Base-by-base conservation (phyloP, 148 eudicot species). In the Salicornia ramosissima region DNA sequence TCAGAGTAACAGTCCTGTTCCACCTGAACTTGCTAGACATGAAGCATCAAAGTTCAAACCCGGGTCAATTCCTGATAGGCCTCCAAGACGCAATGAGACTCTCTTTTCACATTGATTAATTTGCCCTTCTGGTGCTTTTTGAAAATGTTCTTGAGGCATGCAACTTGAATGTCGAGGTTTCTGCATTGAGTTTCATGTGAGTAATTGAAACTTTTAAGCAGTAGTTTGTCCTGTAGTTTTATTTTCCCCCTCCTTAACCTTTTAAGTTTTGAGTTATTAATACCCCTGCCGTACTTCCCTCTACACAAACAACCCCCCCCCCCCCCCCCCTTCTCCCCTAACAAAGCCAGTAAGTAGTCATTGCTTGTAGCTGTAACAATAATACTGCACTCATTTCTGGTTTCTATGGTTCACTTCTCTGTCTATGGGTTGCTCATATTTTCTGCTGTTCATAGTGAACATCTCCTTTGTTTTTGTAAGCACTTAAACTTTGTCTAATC, bases 1-100 rank as follows among this genome's bases (percentile, higher is more conserved):
- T 50, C 89, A 88, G 80, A 91, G 90, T 76, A 86, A 85, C 65
- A 91, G 88, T 75, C 83, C 83, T 9, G 94, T 91, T 64, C 97
- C 97, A 0, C 90, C 91, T 30, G 94, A 91, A 75, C 86, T 91
- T 69, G 86, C 86, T 19, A 86, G 91, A 65, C 97, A 91, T 13
- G 94, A 88, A 73, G 82, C 86, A 21, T 79, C 89, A 1, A 86
- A 83, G 25, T 86, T 86, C 58, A 86, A 86, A 71, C 89, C 86
- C 39, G 89, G 89, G 36, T 58, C 79, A 34, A 64, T 86, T 66
- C 89, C 89, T 28, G 86, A 86, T 65, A 79, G 89, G 80, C 85
- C 89, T 52, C 85, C 89, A 47, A 79, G 89, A 60, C 81, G 86
- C 69, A 81, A 81, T 70, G 86, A 83, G 67, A 82, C 88, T n/a